Conservation (phyloP, 768 basidiomycete species). For the Tephrocybe sp. region DNA sequence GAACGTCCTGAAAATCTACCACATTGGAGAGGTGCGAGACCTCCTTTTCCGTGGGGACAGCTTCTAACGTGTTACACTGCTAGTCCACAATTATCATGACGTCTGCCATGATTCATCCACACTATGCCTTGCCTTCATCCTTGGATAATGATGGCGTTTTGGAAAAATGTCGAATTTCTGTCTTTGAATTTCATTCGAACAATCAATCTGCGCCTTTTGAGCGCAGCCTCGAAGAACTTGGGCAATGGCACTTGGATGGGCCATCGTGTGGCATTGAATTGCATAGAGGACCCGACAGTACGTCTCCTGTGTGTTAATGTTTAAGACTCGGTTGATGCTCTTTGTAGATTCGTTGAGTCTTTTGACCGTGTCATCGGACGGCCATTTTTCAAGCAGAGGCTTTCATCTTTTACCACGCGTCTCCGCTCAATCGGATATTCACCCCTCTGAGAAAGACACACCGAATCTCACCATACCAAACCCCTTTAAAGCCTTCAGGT, state of each 20-base stretch:
- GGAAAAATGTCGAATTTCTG: conserved; percentile 38
- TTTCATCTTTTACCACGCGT: conserved; percentile 34
- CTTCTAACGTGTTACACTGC: conserved; percentile 11
- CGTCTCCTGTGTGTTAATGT: conserved; percentile 12
- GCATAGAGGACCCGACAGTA: conserved; percentile 48
- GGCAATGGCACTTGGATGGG: conserved; percentile 57
- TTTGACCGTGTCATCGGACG: conserved; percentile 40
- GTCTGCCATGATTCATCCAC: conserved; percentile 43
- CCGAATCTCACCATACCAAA: conserved; percentile 46
- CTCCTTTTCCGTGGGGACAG: neutral
- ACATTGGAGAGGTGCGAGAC: conserved; percentile 39
- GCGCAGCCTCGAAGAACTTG: conserved; percentile 43
- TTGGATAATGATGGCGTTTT: conserved; percentile 32
- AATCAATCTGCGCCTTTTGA: conserved; percentile 29
- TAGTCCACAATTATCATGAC: conserved; percentile 45
- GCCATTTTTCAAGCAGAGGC: conserved; percentile 44
- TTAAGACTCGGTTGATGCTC: conserved; percentile 7
- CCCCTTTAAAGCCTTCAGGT: conserved; percentile 58
- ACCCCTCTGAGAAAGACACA: conserved; percentile 27
- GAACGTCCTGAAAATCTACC: conserved; percentile 36
- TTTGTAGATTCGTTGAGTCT: conserved; percentile 36
- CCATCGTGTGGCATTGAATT: conserved; percentile 45
- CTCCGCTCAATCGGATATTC: conserved; percentile 17
- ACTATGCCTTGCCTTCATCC: conserved; percentile 27
- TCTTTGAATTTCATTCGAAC: conserved; percentile 36